A percentile compares a stretch with the other conserved stretches of the same genome.
These are phyloP conservation scores for Saccharomyces uvarum DNA, from an alignment of 1,139 yeast species.

Conservation along the genomic window DNA sequence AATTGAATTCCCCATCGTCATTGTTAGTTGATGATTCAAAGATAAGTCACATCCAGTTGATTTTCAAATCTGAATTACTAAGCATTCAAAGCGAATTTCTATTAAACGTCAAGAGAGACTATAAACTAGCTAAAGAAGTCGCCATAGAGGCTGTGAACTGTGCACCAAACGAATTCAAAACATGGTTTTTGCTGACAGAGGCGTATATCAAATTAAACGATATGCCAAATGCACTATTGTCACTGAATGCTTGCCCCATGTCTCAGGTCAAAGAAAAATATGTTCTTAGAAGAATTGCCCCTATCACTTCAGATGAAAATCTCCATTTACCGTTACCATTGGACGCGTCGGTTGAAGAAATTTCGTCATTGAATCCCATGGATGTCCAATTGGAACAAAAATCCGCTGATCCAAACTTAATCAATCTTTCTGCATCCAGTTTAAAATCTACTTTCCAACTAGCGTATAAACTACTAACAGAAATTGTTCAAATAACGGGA, in stretches of 20 bases:
- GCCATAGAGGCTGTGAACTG: slow-evolving; percentile 79
- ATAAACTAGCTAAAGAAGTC: slow-evolving; percentile 67
- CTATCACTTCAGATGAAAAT: slow-evolving; percentile 30
- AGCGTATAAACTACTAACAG: slow-evolving; percentile 78
- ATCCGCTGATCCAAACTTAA: slow-evolving; percentile 59
- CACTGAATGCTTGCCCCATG: slow-evolving; percentile 93
- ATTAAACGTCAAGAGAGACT: slow-evolving; percentile 50
- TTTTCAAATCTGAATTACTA: slow-evolving; percentile 28
- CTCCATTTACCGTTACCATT: slow-evolving; percentile 77
- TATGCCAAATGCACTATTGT: slow-evolving; percentile 74
- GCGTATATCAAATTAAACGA: slow-evolving; percentile 72
- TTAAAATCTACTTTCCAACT: slow-evolving; percentile 77
- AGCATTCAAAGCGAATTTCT: slow-evolving; percentile 67
- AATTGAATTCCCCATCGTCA: slow-evolving; percentile 34
- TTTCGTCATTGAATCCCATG: slow-evolving; percentile 42
- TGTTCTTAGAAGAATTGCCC: slow-evolving; percentile 40
- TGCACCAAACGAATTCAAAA: slow-evolving; percentile 82
- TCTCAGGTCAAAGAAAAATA: slow-evolving; percentile 73
- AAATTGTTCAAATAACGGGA: slow-evolving; percentile 69
- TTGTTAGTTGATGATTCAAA: slow-evolving; percentile 42
- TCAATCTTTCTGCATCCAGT: slow-evolving; percentile 77
- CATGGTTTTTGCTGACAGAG: slow-evolving; percentile 80
- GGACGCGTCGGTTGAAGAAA: slow-evolving; percentile 59
- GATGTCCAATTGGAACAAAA: slow-evolving; percentile 54
- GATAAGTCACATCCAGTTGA: slow-evolving; percentile 11